Base-by-base conservation (phyloP, 768 basidiomycete species). In the Amanita rubescens region DNA sequence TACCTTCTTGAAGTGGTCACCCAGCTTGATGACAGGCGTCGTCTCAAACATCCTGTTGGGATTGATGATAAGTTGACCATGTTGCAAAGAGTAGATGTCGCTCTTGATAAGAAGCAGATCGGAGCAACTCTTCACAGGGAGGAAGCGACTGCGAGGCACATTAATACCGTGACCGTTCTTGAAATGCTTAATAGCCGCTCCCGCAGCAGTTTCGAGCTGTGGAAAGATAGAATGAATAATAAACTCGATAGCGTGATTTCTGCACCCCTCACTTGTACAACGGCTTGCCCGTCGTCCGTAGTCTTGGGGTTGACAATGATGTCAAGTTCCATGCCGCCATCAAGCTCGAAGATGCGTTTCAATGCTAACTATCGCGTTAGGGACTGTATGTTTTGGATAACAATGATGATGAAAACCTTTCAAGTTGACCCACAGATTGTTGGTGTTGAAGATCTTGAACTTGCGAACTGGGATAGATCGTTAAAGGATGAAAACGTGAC, bases 1-100 rank as follows among this genome's bases (percentile, higher is more conserved):
- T 52, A 90, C 88, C 81, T 91, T 94, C 79, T 94, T 96, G 82
- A 98, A 96, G 67, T 90, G 88, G 68, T 94, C 91, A 42, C 94
- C 93, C 46, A 96, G 81, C 75, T 96, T 96, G 78, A 97, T 90
- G 46, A 95, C 92, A n/a, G 94, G 95, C 24, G 90, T 85, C 17
- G 81, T 87, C 63, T 79, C 81, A 63, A 94, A 93, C 84, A 91
- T 87, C 60, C 90, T 73, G 35, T 79, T 75, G 57, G 81, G 81
- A 65, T 87, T 91, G 76, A 96, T 87, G 58, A 90, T 78, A 55
- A 95, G 79, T 61, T 86, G 86, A 17, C 94, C 94, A 65, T 96
- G 90, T 67, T 85, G 74, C 48, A 96, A 77, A 51, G 87, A 88
- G 73, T 96, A 97, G 60, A 96, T 85, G 67, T 94, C 90, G 55